phyloP scores from a whole-genome alignment of 768 basidiomycete species.

The Phylloporus rhodoxanthus region DNA sequence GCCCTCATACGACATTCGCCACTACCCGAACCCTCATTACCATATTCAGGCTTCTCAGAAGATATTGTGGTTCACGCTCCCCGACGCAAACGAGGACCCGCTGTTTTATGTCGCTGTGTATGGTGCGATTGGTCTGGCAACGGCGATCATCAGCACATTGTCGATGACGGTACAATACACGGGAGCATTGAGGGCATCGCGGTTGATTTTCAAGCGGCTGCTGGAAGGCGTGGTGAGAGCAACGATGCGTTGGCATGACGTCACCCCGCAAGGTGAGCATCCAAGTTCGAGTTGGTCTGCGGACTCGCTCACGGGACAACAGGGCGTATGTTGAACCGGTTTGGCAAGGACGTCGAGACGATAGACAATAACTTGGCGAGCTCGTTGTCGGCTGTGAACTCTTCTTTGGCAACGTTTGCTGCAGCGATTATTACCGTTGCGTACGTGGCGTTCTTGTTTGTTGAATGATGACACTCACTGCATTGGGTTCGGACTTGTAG shows the following conservation, averaged over 20 bases:
- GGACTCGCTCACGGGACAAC: not conserved
- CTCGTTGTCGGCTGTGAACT: conserved; percentile 70
- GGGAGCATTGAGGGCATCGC: conserved; percentile 38
- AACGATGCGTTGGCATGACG: conserved; percentile 82
- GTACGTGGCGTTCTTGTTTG: conserved; percentile 35
- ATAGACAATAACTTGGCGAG: conserved; percentile 69
- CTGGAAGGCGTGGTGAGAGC: conserved; percentile 68
- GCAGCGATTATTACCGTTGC: conserved; percentile 68
- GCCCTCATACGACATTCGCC: conserved; percentile 14
- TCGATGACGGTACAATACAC: conserved; percentile 53
- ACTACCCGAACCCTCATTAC: conserved; percentile 13
- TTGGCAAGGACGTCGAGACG: conserved; percentile 83
- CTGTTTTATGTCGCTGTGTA: conserved; percentile 70
- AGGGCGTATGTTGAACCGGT: conserved; percentile 84
- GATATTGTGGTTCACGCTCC: conserved; percentile 27
- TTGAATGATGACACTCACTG: conserved; percentile 7
- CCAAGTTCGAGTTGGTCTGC: not conserved
- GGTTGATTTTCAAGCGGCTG: conserved; percentile 42
- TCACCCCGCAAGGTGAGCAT: conserved; percentile 64
- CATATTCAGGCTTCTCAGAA: conserved; percentile 12
- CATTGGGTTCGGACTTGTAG: conserved; percentile 26
- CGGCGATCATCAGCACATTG: conserved; percentile 42
- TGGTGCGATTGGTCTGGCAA: conserved; percentile 50
- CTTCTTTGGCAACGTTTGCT: conserved; percentile 70
- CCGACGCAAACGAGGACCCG: conserved; percentile 53